Evolutionary conservation across 2,329 filamentous ascomycete genomes (phyloP), one percentile per base, ranked within the genome.

Genomic region (Colletotrichum spinosum): DNA sequence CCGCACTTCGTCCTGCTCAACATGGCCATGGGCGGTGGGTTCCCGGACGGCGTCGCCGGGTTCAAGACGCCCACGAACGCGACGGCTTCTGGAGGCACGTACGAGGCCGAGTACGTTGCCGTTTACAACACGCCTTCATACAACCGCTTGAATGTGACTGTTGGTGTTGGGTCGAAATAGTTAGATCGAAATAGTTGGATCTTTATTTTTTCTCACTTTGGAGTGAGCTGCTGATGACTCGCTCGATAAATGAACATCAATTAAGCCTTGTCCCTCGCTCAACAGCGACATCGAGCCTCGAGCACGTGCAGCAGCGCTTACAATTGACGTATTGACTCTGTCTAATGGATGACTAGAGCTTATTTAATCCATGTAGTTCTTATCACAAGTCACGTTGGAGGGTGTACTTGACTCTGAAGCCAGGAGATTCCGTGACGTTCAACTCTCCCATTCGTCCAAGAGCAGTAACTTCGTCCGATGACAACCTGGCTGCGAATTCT

Each of bases 391-490:
- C 13, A 46, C 2, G n/a, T 9, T 10, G 10, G 7, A 17, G 11
- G 15, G 15, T 46, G 44, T n/a, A 46, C 46, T 6, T 49, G 25
- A n/a, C 10, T 49, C 11, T 8, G 12, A 5, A 25, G 49, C 2
- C 37, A 38, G 17, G 2, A 25, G 50, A 34, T 53, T n/a, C 11
- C 33, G 15, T 15, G 12, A 34, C 53, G 53, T 42, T 42, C 53
- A 46, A 55, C 42, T 55, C 53, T 13, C 53, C 53, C 41, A 55
- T 55, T 55, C 42, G 53, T 33, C 42, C n/a, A 9, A 46, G 17
- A 7, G 15, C 1, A 53, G 37, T 13, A 34, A 12, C 34, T 12
- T 33, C 10, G 2, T 35, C 42, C 42, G 53, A 37, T 13, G 39
- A 10, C 34, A 2, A 11, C 9, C 9, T 41, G 15, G 15, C 15